Conservation (phyloP, 257 asterid genomes). For the Echites panduratus region DNA sequence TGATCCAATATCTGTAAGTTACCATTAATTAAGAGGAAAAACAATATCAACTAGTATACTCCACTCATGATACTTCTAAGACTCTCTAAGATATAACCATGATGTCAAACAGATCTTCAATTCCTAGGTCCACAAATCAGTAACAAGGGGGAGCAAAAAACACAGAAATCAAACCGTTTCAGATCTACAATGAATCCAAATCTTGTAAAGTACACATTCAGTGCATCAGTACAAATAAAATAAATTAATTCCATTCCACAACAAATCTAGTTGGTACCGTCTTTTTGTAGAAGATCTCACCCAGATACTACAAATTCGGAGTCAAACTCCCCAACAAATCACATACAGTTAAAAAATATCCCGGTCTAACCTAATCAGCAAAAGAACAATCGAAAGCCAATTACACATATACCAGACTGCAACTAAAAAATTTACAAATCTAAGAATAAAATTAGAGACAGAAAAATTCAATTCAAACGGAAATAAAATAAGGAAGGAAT, state of each 20-base stretch:
- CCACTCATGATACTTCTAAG: not conserved
- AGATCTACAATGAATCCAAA: slow-evolving; percentile 5
- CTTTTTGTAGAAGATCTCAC: not conserved
- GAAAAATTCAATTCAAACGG: not conserved
- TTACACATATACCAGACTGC: not conserved
- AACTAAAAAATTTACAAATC: not conserved
- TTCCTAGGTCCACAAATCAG: not conserved
- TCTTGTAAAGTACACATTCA: not conserved
- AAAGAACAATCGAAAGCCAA: not conserved
- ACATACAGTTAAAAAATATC: not conserved
- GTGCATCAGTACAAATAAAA: not conserved
- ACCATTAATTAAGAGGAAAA: not conserved
- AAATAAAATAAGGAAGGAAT: not conserved
- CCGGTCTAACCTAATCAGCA: not conserved
- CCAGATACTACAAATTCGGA: not conserved
- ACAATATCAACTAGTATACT: not conserved
- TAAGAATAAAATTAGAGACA: not conserved
- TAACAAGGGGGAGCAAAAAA: not conserved
- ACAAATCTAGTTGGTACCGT: not conserved
- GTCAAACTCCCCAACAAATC: not conserved
- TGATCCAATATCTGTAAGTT: too few species aligned
- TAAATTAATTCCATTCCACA: too few species aligned
- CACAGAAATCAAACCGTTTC: not conserved
- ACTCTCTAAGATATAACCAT: not conserved
- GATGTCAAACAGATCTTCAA: not conserved